Evolutionary conservation across 768 basidiomycete species (phyloP).

Genomic region (Agrocybe pediades): DNA sequence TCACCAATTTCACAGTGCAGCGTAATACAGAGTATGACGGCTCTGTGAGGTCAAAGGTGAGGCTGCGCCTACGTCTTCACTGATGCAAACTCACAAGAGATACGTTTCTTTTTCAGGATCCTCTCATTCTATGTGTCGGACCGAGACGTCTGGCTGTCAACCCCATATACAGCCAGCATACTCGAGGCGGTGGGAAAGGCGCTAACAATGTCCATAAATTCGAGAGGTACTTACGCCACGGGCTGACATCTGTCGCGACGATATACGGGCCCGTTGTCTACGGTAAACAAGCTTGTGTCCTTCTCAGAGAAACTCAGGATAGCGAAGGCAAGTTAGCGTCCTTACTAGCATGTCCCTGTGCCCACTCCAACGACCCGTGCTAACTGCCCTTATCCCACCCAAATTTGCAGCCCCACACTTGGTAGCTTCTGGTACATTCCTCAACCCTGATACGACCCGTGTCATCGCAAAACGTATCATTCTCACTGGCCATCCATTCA

Average conservation of each 20-base stretch:
- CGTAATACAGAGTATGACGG: slow-evolving; percentile 93
- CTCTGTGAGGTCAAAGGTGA: slow-evolving; percentile 89
- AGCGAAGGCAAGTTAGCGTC: slow-evolving; percentile 63
- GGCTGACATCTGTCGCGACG: slow-evolving; percentile 80
- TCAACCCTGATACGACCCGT: slow-evolving; percentile 88
- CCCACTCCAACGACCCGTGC: background rate
- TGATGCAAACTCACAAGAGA: background rate
- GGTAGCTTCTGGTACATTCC: slow-evolving; percentile 87
- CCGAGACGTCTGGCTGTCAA: slow-evolving; percentile 83
- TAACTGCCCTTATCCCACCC: slow-evolving; percentile 3
- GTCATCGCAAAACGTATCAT: slow-evolving; percentile 93
- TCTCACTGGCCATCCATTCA: slow-evolving; percentile 95
- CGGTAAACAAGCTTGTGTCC: slow-evolving; percentile 78
- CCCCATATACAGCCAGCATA: slow-evolving; percentile 92
- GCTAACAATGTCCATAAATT: slow-evolving; percentile 98
- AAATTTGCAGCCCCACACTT: slow-evolving; percentile 65
- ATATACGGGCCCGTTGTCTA: slow-evolving; percentile 88
- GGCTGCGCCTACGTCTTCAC: background rate
- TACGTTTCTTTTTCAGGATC: slow-evolving; percentile 64
- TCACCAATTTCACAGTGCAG: slow-evolving; percentile 90
- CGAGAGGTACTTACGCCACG: slow-evolving; percentile 86
- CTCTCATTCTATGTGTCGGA: slow-evolving; percentile 86
- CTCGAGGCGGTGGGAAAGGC: slow-evolving; percentile 86
- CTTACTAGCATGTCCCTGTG: background rate
- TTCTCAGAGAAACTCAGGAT: slow-evolving; percentile 72